Percentiles rank a stretch among this genome's conserved stretches.
These are phyloP conservation scores for Pleurozium schreberi DNA, from an alignment of 225 moss, liverwort and hornwort species.

Conservation along the genomic window DNA sequence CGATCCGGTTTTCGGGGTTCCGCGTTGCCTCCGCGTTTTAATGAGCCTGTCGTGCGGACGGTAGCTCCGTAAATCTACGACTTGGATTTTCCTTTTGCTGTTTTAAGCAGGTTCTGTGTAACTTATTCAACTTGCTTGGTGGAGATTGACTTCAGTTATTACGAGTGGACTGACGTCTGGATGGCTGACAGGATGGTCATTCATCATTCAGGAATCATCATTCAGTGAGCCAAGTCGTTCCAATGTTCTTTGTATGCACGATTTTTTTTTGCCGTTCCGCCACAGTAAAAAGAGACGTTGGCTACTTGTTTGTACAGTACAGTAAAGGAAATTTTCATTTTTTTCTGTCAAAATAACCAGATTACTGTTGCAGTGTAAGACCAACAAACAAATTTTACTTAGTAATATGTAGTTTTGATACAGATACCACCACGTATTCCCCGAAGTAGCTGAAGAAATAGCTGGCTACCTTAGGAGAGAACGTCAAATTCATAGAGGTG, in stretches of 20 bases:
- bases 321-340: not conserved
- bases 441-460: not conserved
- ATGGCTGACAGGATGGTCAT: not conserved
- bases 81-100: not conserved
- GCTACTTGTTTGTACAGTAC: too few species aligned
- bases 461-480: accelerated
- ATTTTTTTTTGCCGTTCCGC: not conserved
- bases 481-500: not conserved
- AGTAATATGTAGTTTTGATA: not conserved
- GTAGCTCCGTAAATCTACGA: not conserved
- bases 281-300: not conserved
- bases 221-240: not conserved
- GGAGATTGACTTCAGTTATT: not conserved
- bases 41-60: not conserved
- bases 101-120: not conserved
- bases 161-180: not conserved
- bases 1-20: not conserved
- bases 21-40: not conserved
- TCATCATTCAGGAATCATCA: not conserved
- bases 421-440: not conserved
- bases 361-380: too few species aligned
- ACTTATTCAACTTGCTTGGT: not conserved
- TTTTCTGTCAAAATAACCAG: not conserved
- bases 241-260: not conserved
- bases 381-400: not conserved